Evolutionary conservation across 2,329 filamentous ascomycete genomes (phyloP).

Genomic region (Fusarium sp.): DNA sequence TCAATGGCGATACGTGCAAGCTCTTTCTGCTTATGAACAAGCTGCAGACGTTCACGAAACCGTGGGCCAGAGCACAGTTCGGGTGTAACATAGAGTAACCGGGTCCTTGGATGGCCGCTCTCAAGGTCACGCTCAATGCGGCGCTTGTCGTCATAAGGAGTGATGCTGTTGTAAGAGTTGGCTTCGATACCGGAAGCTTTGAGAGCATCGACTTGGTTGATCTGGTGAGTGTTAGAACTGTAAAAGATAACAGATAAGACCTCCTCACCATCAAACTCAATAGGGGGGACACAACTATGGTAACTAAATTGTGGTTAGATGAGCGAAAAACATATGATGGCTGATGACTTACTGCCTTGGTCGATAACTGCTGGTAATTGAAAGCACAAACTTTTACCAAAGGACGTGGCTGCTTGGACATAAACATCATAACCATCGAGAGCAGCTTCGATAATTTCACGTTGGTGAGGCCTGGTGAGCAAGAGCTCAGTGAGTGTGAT

Average conservation of each 20-base stretch:
- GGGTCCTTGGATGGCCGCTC: constrained; percentile 85
- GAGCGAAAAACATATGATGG: not conserved
- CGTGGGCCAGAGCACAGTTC: constrained; percentile 84
- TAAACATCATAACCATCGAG: constrained; percentile 91
- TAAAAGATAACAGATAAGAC: constrained; percentile 8
- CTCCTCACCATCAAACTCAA: constrained; percentile 83
- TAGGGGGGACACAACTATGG: constrained; percentile 89
- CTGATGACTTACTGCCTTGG: constrained; percentile 78
- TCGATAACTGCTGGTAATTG: constrained; percentile 91
- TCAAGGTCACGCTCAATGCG: constrained; percentile 84
- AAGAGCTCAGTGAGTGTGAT: constrained; percentile 4
- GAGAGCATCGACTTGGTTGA: constrained; percentile 90
- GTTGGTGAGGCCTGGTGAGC: constrained; percentile 78
- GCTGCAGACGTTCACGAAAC: constrained; percentile 80
- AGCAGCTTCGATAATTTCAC: constrained; percentile 87
- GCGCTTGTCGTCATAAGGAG: constrained; percentile 72
- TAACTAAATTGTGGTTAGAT: constrained; percentile 68
- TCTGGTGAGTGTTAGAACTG: constrained; percentile 61
- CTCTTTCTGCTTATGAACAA: constrained; percentile 84
- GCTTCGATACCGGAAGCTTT: constrained; percentile 81
- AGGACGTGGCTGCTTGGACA: constrained; percentile 89
- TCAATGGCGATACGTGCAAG: constrained; percentile 91
- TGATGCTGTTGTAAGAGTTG: constrained; percentile 89
- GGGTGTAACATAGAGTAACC: constrained; percentile 92
- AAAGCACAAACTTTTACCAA: constrained; percentile 94